A percentile compares a stretch with the other conserved stretches of the same genome.
phyloP scores from a whole-genome alignment of 805 yeast genomes.

The Jamesozyma rosinii region DNA sequence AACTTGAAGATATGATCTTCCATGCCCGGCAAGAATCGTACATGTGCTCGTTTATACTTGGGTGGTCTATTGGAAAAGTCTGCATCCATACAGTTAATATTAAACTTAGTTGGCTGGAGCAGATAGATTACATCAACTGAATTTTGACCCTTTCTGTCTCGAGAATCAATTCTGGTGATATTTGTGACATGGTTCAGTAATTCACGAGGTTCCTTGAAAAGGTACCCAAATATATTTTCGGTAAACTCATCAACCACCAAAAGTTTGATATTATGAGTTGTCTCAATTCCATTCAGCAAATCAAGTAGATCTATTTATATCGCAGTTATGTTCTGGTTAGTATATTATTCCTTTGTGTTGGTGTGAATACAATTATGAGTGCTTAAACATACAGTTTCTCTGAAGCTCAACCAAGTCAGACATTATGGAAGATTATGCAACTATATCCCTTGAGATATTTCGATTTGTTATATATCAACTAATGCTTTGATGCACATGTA shows the following conservation, averaged over 20 bases:
- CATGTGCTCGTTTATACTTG: slow-evolving; percentile 68
- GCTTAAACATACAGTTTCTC: slow-evolving; percentile 18
- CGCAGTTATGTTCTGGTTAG: too few relatives aligned
- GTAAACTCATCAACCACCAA: slow-evolving; percentile 51
- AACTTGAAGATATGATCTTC: slow-evolving; percentile 25
- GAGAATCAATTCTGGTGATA: slow-evolving; percentile 52
- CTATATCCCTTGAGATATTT: too few relatives aligned
- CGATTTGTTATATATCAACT: too few relatives aligned
- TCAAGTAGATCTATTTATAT: slow-evolving; percentile 24
- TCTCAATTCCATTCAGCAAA: slow-evolving; percentile 34
- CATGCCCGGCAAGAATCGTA: slow-evolving; percentile 61
- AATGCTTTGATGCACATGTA: too few relatives aligned
- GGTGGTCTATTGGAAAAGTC: slow-evolving; percentile 59
- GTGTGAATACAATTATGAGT: too few relatives aligned
- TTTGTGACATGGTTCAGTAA: slow-evolving; percentile 50
- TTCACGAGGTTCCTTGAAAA: slow-evolving; percentile 36
- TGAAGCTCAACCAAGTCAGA: slow-evolving; percentile 34
- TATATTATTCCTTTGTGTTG: too few relatives aligned
- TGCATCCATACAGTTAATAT: slow-evolving; percentile 65
- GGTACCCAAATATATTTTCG: slow-evolving; percentile 38
- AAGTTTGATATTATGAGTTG: slow-evolving; percentile 39
- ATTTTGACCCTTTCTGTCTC: slow-evolving; percentile 46
- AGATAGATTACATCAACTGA: slow-evolving; percentile 75
- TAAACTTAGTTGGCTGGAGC: slow-evolving; percentile 57
- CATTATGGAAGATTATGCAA: slow-evolving; percentile 23